Conservation (phyloP, 345 rosid genomes). For the Dimocarpus longan region DNA sequence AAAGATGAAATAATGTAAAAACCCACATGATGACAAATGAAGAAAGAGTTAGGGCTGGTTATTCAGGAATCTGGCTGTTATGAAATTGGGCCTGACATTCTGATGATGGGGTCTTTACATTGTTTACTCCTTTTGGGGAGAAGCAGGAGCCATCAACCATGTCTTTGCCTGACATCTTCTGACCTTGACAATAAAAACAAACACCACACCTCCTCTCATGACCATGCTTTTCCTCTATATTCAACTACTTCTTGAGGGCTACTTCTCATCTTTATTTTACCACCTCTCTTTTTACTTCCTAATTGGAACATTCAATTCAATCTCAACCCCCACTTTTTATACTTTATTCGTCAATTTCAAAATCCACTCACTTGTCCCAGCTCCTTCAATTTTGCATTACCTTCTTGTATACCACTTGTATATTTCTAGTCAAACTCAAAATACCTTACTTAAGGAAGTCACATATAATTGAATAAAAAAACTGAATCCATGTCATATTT, state of each 20-base stretch:
- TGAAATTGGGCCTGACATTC: not conserved
- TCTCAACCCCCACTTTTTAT: too few species aligned
- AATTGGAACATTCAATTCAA: too few species aligned
- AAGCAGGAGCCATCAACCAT: not conserved
- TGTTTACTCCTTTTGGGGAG: not conserved
- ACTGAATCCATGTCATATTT: too few species aligned
- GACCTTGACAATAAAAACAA: not conserved
- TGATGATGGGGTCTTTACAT: not conserved
- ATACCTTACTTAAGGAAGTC: too few species aligned
- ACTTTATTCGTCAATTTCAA: too few species aligned
- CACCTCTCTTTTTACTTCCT: not conserved
- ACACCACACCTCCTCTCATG: not conserved
- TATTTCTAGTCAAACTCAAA: too few species aligned
- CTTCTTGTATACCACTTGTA: too few species aligned
- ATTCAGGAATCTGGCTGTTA: too few species aligned
- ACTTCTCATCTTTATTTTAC: conserved; percentile 4
- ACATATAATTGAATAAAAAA: too few species aligned
- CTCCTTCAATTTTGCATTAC: too few species aligned
- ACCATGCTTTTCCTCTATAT: not conserved
- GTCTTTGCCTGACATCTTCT: too few species aligned
- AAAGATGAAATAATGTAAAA: not conserved
- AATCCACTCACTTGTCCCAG: too few species aligned
- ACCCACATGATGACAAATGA: conserved; percentile 4
- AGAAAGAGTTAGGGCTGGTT: not conserved
- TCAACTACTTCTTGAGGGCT: not conserved